Base-by-base conservation (phyloP, 495 filamentous ascomycete species). In the Darksidea phi region DNA sequence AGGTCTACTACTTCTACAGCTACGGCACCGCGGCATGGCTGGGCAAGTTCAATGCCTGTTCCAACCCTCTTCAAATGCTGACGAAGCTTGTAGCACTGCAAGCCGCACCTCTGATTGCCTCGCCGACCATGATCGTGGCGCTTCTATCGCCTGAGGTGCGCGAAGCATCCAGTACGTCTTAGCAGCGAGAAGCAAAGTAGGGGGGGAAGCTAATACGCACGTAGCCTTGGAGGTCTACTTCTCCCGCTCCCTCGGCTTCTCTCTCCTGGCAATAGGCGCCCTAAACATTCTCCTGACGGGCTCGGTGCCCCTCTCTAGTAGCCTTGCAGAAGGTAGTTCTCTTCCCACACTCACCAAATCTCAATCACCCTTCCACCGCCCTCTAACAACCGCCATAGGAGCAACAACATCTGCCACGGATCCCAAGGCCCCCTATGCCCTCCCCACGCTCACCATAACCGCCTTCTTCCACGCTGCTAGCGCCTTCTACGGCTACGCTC, bases 201-300 rank as follows among this genome's bases (percentile, higher is more conserved):
- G 42, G 15, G 25, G 38, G 13, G 15, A 47, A 21, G 36, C 24
- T 20, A 25, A 37, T 34, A 12, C 28, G 43, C 36, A 49, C 4
- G 18, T 58, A 84, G 85, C 72, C 13, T 76, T 90, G n/a, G 88
- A 92, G 72, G 69, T 79, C 11, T 95, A 95, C 76, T 82, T 91
- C 67, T 82, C 84, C 38, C 86, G 89, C 26, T 81, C 79, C 23
- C 75, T 90, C 0, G 88, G 88, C 43, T 70, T 95, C 36, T 71
- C 82, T 20, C 75, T 90, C 25, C 67, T 95, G 18, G 77, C 86
- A 25, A 73, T 95, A 18, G 86, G 84, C 37, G 62, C 83, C 11
- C 71, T 93, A 34, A 80, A 80, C 6, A 73, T 91, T 34, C 79
- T 91, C 54, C 75, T 93, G 1, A 87, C 88, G 0, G 91, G 90